Evolutionary conservation across 768 basidiomycete genomes (phyloP).

Genomic region (Boletus rubroflammeus): DNA sequence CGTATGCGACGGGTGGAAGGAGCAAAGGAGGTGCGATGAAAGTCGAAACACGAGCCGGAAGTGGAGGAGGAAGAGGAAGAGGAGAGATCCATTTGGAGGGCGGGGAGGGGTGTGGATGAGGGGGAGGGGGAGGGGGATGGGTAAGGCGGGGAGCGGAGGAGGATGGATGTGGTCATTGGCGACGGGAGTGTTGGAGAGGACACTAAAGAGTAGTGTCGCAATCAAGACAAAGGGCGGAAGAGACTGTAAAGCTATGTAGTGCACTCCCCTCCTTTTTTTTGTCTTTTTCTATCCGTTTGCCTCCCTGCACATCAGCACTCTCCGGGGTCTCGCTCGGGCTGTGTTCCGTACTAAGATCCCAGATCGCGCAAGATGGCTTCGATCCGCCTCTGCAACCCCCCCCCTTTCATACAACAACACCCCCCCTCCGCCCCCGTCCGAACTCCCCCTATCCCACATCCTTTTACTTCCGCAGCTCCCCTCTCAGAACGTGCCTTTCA

Average conservation of each 20-base stretch:
- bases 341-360: constrained; percentile 17
- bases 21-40: constrained; percentile 4
- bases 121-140: constrained; percentile 14
- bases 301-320: constrained; percentile 4
- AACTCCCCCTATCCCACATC: not conserved
- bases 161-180: constrained; percentile 21
- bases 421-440: not conserved
- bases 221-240: no score
- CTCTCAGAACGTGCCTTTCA: not conserved
- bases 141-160: constrained; percentile 10
- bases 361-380: constrained; percentile 12
- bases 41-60: constrained; percentile 20
- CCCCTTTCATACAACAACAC: not conserved
- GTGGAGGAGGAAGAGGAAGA: constrained; percentile 20
- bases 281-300: constrained; percentile 12
- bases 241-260: no score
- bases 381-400: not conserved
- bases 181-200: not conserved
- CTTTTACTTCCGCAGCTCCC: constrained; percentile 9
- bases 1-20: constrained; percentile 46
- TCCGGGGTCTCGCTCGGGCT: constrained; percentile 21
- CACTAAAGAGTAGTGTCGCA: no score
- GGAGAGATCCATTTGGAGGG: constrained; percentile 13
- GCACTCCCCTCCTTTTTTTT: constrained; percentile 8
- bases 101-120: constrained; percentile 6